These are phyloP conservation scores for Moricandia moricandioides DNA, from an alignment of 345 rosid genomes.

Conservation along the genomic window DNA sequence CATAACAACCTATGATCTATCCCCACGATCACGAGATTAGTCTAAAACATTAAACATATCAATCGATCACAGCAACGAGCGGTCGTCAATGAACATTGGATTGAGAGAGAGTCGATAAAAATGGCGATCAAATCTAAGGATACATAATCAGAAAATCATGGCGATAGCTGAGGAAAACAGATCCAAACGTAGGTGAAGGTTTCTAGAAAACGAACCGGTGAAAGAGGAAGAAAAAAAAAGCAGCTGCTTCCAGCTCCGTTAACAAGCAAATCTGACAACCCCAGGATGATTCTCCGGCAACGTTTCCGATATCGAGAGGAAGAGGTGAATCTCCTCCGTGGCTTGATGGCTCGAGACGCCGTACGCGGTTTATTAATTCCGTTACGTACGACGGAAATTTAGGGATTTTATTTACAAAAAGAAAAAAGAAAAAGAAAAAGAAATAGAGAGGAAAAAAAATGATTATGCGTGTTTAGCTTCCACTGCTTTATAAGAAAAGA, in stretches of 20 bases:
- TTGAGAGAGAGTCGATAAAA: neutral
- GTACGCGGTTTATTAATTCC: conserved; percentile 18
- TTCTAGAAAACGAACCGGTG: conserved; percentile 20
- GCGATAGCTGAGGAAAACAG: neutral
- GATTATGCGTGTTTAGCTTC: conserved; percentile 14
- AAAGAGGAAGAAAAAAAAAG: conserved; percentile 10
- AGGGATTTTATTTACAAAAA: conserved; percentile 11
- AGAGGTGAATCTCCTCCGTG: conserved; percentile 17
- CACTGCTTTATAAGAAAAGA: neutral
- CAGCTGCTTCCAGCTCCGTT: conserved; percentile 23
- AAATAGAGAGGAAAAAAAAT: neutral
- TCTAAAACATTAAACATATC: neutral
- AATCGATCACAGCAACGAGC: neutral
- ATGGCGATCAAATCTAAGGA: neutral
- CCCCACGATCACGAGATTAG: neutral
- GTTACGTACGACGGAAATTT: conserved; percentile 15
- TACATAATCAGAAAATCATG: neutral
- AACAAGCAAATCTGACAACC: neutral
- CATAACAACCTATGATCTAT: neutral
- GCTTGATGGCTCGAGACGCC: conserved; percentile 21
- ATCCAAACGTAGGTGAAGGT: conserved; percentile 8
- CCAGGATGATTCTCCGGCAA: neutral
- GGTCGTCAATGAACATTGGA: conserved; percentile 8
- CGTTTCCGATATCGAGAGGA: neutral
- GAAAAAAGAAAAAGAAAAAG: neutral